Percentiles rank a stretch among this genome's conserved stretches.
Conservation (phyloP, 2,329 filamentous ascomycete species). For the Monilinia aucupariae region DNA sequence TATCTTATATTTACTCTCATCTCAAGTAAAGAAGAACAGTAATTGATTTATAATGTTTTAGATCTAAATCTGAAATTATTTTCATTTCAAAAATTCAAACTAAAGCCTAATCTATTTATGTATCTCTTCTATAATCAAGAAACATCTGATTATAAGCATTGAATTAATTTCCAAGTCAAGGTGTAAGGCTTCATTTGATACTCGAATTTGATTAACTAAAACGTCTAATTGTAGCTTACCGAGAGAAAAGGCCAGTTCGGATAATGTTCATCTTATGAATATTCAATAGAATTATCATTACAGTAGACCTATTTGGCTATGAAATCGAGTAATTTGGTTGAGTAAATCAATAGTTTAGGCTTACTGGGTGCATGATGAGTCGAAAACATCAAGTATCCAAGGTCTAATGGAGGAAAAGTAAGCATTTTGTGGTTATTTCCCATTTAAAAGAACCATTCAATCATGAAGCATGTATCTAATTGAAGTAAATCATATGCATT, state of each 20-base stretch:
- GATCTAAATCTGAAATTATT: no score
- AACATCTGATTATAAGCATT: background rate
- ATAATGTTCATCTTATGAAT: background rate
- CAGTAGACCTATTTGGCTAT: background rate
- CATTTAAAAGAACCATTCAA: fast-evolving
- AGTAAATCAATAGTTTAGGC: background rate
- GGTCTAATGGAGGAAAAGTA: background rate
- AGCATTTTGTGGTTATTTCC: background rate
- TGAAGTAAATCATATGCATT: background rate
- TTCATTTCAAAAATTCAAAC: no score
- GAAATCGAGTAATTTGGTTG: background rate
- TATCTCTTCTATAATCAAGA: no score
- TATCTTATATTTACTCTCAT: no score
- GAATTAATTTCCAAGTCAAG: background rate
- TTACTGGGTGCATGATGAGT: background rate
- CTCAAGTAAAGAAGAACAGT: no score
- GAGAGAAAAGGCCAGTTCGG: background rate
- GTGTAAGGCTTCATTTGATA: background rate
- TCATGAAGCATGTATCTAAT: background rate
- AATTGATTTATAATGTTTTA: no score
- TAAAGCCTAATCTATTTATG: no score
- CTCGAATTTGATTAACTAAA: background rate
- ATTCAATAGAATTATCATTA: background rate
- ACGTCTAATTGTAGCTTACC: background rate
- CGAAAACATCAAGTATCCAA: background rate